Percentiles rank a stretch among this genome's conserved stretches.
These are phyloP conservation scores for Apiospora pterosperma DNA, from an alignment of 2,329 filamentous ascomycete genomes.

Conservation along the genomic window DNA sequence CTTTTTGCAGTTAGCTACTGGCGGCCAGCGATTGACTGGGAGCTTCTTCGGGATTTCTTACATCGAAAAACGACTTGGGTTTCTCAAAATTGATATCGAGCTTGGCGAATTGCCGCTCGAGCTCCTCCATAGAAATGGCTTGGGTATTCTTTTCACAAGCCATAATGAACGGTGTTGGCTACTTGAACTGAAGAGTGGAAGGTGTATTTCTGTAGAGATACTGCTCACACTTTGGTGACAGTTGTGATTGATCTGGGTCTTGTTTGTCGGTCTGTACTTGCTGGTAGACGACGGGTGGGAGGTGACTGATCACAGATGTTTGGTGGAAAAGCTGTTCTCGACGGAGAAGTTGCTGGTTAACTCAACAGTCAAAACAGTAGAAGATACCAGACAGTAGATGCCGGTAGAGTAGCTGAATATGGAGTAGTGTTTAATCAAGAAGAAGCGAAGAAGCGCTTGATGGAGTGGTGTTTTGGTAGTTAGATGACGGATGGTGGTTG, in stretches of 20 bases:
- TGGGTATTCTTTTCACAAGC: no score
- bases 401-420: background rate
- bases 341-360: background rate
- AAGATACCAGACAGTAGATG: background rate
- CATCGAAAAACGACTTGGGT: no score
- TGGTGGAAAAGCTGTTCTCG: background rate
- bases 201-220: no score
- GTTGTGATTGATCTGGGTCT: background rate
- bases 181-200: no score
- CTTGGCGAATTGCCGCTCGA: no score
- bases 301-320: background rate
- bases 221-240: background rate
- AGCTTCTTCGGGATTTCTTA: no score
- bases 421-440: background rate
- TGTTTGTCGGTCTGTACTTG: background rate
- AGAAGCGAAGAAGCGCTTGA: background rate
- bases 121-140: no score
- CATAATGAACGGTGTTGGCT: no score
- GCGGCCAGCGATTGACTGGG: background rate
- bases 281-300: background rate
- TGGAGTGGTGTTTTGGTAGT: background rate
- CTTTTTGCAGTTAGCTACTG: no score
- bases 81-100: no score
- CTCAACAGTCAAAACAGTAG: background rate
- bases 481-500: background rate